Percentiles rank a stretch among this genome's conserved stretches.
Conservation (phyloP, 2,329 filamentous ascomycete species). For the Aspergillus clavatus region DNA sequence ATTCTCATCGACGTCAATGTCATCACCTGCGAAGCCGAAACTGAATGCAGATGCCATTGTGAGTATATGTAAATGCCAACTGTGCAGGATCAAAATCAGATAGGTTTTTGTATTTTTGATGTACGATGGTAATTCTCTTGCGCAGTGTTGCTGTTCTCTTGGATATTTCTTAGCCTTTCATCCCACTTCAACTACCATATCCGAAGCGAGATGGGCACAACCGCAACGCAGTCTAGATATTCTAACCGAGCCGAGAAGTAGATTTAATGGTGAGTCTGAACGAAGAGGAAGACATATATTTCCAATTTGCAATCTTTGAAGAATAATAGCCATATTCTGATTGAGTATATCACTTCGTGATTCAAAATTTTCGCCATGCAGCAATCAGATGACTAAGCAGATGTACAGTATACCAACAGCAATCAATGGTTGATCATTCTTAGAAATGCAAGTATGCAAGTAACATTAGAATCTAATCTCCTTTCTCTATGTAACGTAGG, state of each 20-base stretch:
- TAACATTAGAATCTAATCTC: neutral
- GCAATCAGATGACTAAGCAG: neutral
- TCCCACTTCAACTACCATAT: no score
- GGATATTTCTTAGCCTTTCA: no score
- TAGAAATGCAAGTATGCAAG: neutral
- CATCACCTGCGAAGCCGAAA: conserved; percentile 57
- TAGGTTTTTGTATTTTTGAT: no score
- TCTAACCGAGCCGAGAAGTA: no score
- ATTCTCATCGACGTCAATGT: conserved; percentile 49
- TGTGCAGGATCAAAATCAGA: no score
- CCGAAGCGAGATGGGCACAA: no score
- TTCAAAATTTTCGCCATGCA: neutral
- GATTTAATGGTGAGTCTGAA: no score
- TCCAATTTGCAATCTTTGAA: neutral
- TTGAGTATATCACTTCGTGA: no score
- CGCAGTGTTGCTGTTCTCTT: no score
- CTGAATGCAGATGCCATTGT: conserved; percentile 43
- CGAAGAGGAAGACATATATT: neutral
- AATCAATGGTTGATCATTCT: neutral
- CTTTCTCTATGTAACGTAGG: neutral
- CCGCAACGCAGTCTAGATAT: no score
- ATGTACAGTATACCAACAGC: neutral
- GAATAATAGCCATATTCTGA: neutral
- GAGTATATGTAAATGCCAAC: neutral
- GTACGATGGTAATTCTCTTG: no score